Conservation (phyloP, 768 basidiomycete genomes). For the Lentinus tigrinus region DNA sequence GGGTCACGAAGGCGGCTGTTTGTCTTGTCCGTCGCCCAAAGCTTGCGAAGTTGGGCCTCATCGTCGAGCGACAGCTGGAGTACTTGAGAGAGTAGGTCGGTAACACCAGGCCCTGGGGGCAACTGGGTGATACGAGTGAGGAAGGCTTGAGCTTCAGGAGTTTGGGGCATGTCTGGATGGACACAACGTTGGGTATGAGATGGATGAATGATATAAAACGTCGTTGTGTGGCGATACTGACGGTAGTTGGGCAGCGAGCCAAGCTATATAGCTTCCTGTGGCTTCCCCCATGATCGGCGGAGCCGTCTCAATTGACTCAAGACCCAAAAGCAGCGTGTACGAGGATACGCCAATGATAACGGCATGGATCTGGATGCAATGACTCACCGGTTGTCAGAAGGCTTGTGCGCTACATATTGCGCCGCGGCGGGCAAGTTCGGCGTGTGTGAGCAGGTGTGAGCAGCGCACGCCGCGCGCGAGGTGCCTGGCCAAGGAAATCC, state of each 20-base stretch:
- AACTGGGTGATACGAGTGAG: conserved; percentile 24
- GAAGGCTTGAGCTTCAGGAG: conserved; percentile 28
- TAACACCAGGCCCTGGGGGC: conserved; percentile 21
- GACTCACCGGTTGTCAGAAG: too few species aligned
- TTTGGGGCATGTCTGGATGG: conserved; percentile 22
- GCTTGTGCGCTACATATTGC: too few species aligned
- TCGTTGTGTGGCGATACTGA: not conserved
- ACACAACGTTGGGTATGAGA: not conserved
- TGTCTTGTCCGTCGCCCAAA: conserved; percentile 53
- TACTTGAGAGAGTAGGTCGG: conserved; percentile 33
- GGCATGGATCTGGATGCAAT: too few species aligned
- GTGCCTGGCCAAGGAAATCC: too few species aligned
- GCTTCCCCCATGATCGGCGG: not conserved
- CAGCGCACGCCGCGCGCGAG: too few species aligned
- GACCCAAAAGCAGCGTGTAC: too few species aligned
- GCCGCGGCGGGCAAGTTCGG: too few species aligned
- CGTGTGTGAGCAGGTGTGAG: too few species aligned
- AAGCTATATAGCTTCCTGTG: not conserved
- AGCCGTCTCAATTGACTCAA: too few species aligned
- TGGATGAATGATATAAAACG: not conserved
- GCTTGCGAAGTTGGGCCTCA: conserved; percentile 52
- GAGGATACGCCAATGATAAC: too few species aligned
- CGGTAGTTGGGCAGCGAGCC: not conserved
- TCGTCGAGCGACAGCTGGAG: conserved; percentile 58
- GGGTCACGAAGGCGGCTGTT: conserved; percentile 46